These are phyloP conservation scores for Hypoxylon sp. DNA, from an alignment of 2,329 filamentous ascomycete genomes.

Conservation along the genomic window DNA sequence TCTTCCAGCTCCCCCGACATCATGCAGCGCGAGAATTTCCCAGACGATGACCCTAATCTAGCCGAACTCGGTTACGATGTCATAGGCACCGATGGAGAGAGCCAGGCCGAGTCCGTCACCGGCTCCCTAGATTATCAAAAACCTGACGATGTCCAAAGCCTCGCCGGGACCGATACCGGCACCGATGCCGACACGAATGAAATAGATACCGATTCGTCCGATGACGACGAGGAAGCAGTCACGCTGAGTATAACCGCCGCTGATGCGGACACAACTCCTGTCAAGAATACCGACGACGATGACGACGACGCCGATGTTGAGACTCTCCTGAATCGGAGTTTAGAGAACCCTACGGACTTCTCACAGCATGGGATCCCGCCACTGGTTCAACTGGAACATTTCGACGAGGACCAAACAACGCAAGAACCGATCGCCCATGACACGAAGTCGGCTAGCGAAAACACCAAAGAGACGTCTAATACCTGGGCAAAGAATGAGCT, in stretches of 20 bases:
- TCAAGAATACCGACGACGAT: conserved; percentile 27
- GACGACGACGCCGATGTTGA: conserved; percentile 41
- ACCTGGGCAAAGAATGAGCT: not conserved
- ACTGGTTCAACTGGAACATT: conserved; percentile 23
- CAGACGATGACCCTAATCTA: conserved; percentile 60
- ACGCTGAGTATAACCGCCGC: conserved; percentile 28
- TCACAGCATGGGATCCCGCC: conserved; percentile 39
- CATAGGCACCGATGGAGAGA: conserved; percentile 63
- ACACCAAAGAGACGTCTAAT: not conserved
- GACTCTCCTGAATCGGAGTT: conserved; percentile 43
- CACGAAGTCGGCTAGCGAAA: not conserved
- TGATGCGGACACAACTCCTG: conserved; percentile 27
- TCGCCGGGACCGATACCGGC: conserved; percentile 51
- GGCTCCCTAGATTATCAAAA: conserved; percentile 59
- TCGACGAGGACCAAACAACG: conserved; percentile 16
- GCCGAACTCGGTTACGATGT: conserved; percentile 66
- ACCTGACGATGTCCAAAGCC: conserved; percentile 61
- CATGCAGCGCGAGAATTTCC: conserved; percentile 56
- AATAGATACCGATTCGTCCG: conserved; percentile 53
- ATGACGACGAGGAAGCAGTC: conserved; percentile 46
- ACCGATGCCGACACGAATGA: conserved; percentile 60
- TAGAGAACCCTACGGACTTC: conserved; percentile 46
- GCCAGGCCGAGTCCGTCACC: conserved; percentile 59
- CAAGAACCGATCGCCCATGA: conserved; percentile 6
- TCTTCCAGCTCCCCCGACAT: conserved; percentile 66